phyloP scores from a whole-genome alignment of 2,329 filamentous ascomycete species.

The Plectosphaerella cucumerina region DNA sequence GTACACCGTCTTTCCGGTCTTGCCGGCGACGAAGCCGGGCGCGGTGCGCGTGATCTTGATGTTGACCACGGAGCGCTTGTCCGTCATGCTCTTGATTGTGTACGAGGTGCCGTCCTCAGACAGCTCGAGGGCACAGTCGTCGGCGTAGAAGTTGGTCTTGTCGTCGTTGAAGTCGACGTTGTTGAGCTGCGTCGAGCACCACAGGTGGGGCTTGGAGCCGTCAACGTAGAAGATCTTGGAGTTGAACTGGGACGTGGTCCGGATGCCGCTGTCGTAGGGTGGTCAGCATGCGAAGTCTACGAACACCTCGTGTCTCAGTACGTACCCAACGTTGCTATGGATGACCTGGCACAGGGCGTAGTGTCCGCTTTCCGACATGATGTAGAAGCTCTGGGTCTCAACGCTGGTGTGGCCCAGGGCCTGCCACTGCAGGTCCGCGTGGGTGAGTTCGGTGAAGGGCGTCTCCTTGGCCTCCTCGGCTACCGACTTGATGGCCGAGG shows the following conservation, averaged over 20 bases:
- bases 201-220: conserved; percentile 68
- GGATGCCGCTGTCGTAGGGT: conserved; percentile 63
- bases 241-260: conserved; percentile 90
- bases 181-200: conserved; percentile 75
- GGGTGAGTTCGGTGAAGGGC: conserved; percentile 75
- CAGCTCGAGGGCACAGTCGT: conserved; percentile 79
- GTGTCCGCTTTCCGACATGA: conserved; percentile 73
- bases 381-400: conserved; percentile 93
- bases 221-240: conserved; percentile 83
- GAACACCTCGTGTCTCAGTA: background rate
- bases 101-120: conserved; percentile 80
- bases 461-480: conserved; percentile 73
- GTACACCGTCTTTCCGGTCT: conserved; percentile 77
- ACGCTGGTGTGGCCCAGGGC: conserved; percentile 80
- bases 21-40: conserved; percentile 81
- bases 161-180: conserved; percentile 83
- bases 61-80: conserved; percentile 78
- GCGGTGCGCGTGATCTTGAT: conserved; percentile 71
- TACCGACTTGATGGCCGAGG: conserved; percentile 81
- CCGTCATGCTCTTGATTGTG: conserved; percentile 85
- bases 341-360: conserved; percentile 85
- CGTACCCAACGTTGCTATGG: conserved; percentile 95
- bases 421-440: conserved; percentile 78
- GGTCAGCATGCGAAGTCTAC: conserved; percentile 11
- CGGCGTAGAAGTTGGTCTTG: conserved; percentile 78